phyloP scores from a whole-genome alignment of 2,329 filamentous ascomycete species.

The Colletotrichum neosansevieriae region DNA sequence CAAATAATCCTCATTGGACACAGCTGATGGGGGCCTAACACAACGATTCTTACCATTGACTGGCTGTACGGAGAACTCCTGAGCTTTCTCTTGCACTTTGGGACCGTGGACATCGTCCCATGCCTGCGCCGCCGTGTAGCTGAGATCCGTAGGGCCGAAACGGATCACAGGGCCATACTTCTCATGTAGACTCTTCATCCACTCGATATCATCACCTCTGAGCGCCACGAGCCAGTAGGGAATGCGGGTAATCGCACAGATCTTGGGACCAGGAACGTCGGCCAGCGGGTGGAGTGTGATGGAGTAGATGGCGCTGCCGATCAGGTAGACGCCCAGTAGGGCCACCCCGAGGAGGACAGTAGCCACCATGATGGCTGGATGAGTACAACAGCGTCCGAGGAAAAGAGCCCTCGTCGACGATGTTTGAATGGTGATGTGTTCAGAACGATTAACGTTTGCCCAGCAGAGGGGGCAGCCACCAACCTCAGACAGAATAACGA shows the following conservation, averaged over 20 bases:
- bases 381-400: neutral
- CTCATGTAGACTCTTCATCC: conserved; percentile 42
- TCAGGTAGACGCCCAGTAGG: conserved; percentile 21
- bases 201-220: conserved; percentile 41
- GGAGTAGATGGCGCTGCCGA: conserved; percentile 40
- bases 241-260: conserved; percentile 43
- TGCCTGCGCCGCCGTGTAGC: conserved; percentile 40
- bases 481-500: neutral
- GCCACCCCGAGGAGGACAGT: conserved; percentile 3
- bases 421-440: neutral
- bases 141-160: conserved; percentile 43
- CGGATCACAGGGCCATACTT: conserved; percentile 43
- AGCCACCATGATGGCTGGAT: neutral
- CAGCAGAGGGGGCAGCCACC: neutral
- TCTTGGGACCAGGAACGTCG: conserved; percentile 41
- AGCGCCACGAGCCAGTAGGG: conserved; percentile 43
- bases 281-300: conserved; percentile 45
- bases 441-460: neutral
- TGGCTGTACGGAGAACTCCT: conserved; percentile 40
- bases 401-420: neutral
- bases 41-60: conserved; percentile 36
- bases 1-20: rapidly evolving
- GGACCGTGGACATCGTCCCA: conserved; percentile 43
- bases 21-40: too few relatives aligned
- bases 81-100: conserved; percentile 36